A percentile compares a stretch with the other conserved stretches of the same genome.
These are phyloP conservation scores for Colletotrichum sp. DNA, from an alignment of 2,329 filamentous ascomycete species.

Conservation along the genomic window DNA sequence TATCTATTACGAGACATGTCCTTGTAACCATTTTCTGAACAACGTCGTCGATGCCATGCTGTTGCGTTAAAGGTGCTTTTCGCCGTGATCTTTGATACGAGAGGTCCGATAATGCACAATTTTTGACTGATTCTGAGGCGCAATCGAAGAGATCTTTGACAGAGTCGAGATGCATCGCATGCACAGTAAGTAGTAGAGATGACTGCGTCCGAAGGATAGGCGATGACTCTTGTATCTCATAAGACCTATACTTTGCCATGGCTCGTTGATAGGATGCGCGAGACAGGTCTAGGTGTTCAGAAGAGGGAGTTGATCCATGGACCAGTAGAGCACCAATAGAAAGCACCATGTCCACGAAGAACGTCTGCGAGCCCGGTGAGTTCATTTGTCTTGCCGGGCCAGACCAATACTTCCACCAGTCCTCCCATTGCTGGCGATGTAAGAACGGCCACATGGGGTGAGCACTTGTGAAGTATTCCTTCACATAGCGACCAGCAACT, in stretches of 20 bases:
- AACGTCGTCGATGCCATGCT: not conserved
- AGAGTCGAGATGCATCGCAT: not conserved
- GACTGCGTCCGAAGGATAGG: not conserved
- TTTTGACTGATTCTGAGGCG: not conserved
- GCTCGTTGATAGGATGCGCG: not conserved
- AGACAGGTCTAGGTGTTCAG: not conserved
- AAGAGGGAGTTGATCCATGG: not conserved
- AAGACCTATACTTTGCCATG: not conserved
- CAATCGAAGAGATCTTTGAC: not conserved
- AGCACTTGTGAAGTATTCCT: not conserved
- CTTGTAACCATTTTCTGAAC: not conserved
- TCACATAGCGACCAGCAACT: not conserved
- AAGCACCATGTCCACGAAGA: not conserved
- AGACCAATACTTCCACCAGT: not conserved
- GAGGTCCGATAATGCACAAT: not conserved
- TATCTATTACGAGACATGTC: not conserved
- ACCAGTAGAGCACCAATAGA: not conserved
- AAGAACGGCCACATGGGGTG: not conserved
- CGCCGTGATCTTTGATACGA: not conserved
- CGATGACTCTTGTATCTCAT: not conserved
- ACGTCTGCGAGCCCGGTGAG: not conserved
- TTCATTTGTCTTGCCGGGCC: not conserved
- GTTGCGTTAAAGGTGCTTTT: not conserved
- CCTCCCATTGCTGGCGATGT: not conserved
- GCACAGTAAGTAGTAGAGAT: not conserved